Base-by-base conservation (phyloP, 108 stramenopile genomes). In the Skeletonema marinoi region DNA sequence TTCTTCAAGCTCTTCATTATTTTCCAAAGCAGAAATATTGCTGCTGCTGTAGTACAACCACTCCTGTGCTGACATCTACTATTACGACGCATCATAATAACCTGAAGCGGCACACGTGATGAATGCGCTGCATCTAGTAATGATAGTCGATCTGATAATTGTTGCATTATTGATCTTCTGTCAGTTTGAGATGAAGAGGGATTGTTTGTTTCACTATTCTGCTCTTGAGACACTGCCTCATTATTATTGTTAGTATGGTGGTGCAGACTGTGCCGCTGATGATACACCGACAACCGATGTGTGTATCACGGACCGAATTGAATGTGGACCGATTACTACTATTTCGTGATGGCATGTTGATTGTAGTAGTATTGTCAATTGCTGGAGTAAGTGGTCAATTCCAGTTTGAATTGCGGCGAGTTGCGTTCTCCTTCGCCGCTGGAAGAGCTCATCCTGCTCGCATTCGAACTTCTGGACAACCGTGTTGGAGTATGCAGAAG, bases 71-170 rank as follows among this genome's bases (percentile, higher is more conserved):
- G 60, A n/a, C 36, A 6, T 63, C 29, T 42, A 32, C 7, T 60
- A 33, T 54, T 70, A 41, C 63, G 54, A 41, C 64, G 69, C 44
- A 66, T 71, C n/a, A 68, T 78, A 67, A 90, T 59, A 51, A 88
- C 46, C 6, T 74, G 66, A 50, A 89, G 50, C 2, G 91, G 91
- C 17, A 85, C 75, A 41, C 81, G 86, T 16, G 80, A 70, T 21
- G 87, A 87, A 77, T 88, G 89, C 1, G 91, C 84, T 21, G 70
- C 71, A 33, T 89, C 88, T 5, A 89, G 77, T 50, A 79, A 81
- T 39, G 73, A 67, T 16, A 92, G 69, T 33, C 91, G 81, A 32
- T 88, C 83, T 21, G 78, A 77, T 14, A 90, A 69, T 50, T 78
- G 73, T 36, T 75, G 78, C 38, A 73, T 41, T 44, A 60, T 66